phyloP scores from a whole-genome alignment of 1,284 basidiomycete species.

The Hypsizygus ulmarius region DNA sequence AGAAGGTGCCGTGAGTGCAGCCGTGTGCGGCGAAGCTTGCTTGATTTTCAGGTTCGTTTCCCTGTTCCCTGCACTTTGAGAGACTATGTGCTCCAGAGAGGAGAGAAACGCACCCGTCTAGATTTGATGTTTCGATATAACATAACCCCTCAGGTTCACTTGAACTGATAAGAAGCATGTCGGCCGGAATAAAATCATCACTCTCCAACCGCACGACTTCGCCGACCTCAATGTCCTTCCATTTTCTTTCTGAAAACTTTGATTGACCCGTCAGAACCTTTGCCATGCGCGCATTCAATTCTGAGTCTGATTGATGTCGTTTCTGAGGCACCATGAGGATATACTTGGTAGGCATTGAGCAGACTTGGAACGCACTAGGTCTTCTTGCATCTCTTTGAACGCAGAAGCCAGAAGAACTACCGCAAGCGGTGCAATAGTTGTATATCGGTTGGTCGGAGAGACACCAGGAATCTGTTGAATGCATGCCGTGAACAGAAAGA shows the following conservation, averaged over 20 bases:
- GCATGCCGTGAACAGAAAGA: slow-evolving; percentile 97
- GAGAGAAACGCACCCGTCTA: slow-evolving; percentile 76
- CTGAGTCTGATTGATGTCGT: slow-evolving; percentile 93
- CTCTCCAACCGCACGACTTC: slow-evolving; percentile 90
- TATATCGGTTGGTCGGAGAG: slow-evolving; percentile 94
- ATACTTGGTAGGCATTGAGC: neutral
- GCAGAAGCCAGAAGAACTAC: slow-evolving; percentile 94
- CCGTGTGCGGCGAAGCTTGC: slow-evolving; percentile 85
- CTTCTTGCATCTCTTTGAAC: slow-evolving; percentile 95
- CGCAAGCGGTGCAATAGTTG: slow-evolving; percentile 90
- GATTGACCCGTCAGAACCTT: slow-evolving; percentile 72
- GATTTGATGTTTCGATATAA: slow-evolving; percentile 96
- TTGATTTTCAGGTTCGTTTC: slow-evolving; percentile 99
- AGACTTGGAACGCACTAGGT: slow-evolving; percentile 57
- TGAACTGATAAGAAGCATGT: slow-evolving; percentile 84
- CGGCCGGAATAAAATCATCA: slow-evolving; percentile 96
- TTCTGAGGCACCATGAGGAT: slow-evolving; percentile 51
- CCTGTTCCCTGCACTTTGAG: slow-evolving; percentile 37
- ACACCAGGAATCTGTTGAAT: slow-evolving; percentile 99
- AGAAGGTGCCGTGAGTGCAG: slow-evolving; percentile 74
- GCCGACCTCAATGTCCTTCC: slow-evolving; percentile 90
- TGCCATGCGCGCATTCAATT: slow-evolving; percentile 83
- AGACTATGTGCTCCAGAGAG: neutral
- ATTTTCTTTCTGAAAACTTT: slow-evolving; percentile 76
- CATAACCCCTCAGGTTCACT: slow-evolving; percentile 97